Percentiles rank a stretch among this genome's conserved stretches.
phyloP scores from a whole-genome alignment of 768 basidiomycete genomes.

The Antrodiella citrinella region DNA sequence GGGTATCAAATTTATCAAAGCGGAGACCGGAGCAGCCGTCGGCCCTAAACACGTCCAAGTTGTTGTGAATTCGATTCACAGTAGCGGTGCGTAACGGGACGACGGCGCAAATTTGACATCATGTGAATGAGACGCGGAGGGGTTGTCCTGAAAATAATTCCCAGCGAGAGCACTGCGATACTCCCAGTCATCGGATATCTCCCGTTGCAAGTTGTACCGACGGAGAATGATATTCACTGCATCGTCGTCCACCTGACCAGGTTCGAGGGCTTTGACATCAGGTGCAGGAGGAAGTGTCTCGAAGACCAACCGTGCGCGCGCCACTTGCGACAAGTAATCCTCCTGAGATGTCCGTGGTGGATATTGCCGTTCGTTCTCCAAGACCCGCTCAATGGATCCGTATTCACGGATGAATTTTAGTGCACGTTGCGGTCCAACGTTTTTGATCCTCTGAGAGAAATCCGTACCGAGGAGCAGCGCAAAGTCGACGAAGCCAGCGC shows the following conservation, averaged over 20 bases:
- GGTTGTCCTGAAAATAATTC: conserved; percentile 63
- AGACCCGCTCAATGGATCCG: conserved; percentile 63
- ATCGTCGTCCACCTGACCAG: conserved; percentile 30
- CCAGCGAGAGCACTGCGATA: conserved; percentile 41
- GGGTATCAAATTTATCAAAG: too few relatives aligned
- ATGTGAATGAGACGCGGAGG: too few relatives aligned
- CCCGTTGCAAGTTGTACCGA: conserved; percentile 40
- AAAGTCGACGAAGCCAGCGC: conserved; percentile 68
- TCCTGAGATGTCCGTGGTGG: conserved; percentile 36
- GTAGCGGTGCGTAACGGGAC: too few relatives aligned
- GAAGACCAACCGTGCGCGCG: conserved; percentile 56
- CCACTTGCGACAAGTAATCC: conserved; percentile 59
- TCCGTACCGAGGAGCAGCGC: conserved; percentile 85
- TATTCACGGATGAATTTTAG: conserved; percentile 67
- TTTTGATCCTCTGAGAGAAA: conserved; percentile 78
- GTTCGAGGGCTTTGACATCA: conserved; percentile 22
- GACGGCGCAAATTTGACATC: too few relatives aligned
- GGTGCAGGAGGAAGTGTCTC: conserved; percentile 59
- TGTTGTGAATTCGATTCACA: too few relatives aligned
- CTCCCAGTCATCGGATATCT: conserved; percentile 33
- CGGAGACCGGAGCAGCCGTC: too few relatives aligned
- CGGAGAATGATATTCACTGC: conserved; percentile 40
- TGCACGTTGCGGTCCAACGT: conserved; percentile 72
- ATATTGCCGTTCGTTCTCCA: conserved; percentile 44
- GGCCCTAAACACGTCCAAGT: too few relatives aligned